Evolutionary conservation across 2,329 filamentous ascomycete species (phyloP), one percentile per base, ranked within the genome.

Genomic region (Penicillium psychrosexuale): DNA sequence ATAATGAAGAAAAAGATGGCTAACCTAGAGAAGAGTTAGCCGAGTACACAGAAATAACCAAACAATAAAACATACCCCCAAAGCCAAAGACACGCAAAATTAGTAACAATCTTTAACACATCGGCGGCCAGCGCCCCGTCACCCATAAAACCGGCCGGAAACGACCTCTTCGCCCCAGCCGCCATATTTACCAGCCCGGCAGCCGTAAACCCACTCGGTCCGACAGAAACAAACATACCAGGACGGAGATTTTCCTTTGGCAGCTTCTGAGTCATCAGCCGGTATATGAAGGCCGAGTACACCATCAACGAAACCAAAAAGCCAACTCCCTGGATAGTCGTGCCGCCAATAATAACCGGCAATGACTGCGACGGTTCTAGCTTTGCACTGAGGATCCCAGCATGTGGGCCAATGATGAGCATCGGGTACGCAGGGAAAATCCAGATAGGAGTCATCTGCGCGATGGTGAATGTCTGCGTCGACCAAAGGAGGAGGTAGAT

Each of bases 361-460:
- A 86, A 72, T 0, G 80, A 77, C 8, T 68, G 70, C 0, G 64
- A 60, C 0, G 71, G 72, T n/a, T 72, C 64, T 3, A 83, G 65
- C 46, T 81, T 78, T 2, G 71, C 67, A 22, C 80, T 78, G 12
- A 86, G 69, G 7, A 80, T 84, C 17, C 82, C 81, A 5, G 87
- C 90, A 62, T 91, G 85, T 0, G 90, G 87, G 0, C 87, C 90
- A 22, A 88, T 84, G 8, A 94, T 83, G 3, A 95, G 81, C 22
- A 94, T 79, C 0, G 90, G 89, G 61, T 95, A 95, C 0, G 88
- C 89, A 0, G 90, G 90, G 61, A 94, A 94, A 51, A 93, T 91
- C 90, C 90, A 94, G 17, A 91, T 85, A 0, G 90, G 90, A 0
- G 90, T 94, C 90, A 95, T 94, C 49, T 85, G 85, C 33, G 89